Evolutionary conservation across 2,329 filamentous ascomycete species (phyloP).

Genomic region (Colletotrichum noveboracense): DNA sequence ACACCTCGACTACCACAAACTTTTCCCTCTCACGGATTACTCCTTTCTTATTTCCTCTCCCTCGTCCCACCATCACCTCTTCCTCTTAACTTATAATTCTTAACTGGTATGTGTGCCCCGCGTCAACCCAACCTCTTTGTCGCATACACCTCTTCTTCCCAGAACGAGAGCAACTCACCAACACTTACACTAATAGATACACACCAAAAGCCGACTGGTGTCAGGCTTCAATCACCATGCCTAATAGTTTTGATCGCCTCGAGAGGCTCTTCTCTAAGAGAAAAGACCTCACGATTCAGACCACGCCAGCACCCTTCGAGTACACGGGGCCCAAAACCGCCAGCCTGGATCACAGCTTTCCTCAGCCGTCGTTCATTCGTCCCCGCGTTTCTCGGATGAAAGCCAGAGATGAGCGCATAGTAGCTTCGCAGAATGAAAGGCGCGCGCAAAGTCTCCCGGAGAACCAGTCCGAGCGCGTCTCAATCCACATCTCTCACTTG

Average conservation of each 20-base stretch:
- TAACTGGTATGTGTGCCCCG: neutral
- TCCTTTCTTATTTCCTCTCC: neutral
- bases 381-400: conserved; percentile 61
- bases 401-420: conserved; percentile 53
- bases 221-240: neutral
- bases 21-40: neutral
- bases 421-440: neutral
- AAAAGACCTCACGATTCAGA: conserved; percentile 26
- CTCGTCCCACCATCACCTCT: neutral
- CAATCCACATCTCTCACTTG: conserved; percentile 18
- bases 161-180: neutral
- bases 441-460: conserved; percentile 22
- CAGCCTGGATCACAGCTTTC: conserved; percentile 44
- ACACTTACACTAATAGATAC: neutral
- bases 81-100: neutral
- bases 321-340: conserved; percentile 21
- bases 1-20: neutral
- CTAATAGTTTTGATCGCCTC: conserved; percentile 31
- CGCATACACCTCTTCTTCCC: neutral
- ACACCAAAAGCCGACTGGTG: neutral
- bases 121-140: neutral
- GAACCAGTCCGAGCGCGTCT: conserved; percentile 16
- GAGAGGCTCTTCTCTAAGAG: conserved; percentile 59
- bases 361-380: conserved; percentile 59
- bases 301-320: neutral